Evolutionary conservation across 2,329 filamentous ascomycete species (phyloP).

Genomic region (Byssoonygena ceratinophila): DNA sequence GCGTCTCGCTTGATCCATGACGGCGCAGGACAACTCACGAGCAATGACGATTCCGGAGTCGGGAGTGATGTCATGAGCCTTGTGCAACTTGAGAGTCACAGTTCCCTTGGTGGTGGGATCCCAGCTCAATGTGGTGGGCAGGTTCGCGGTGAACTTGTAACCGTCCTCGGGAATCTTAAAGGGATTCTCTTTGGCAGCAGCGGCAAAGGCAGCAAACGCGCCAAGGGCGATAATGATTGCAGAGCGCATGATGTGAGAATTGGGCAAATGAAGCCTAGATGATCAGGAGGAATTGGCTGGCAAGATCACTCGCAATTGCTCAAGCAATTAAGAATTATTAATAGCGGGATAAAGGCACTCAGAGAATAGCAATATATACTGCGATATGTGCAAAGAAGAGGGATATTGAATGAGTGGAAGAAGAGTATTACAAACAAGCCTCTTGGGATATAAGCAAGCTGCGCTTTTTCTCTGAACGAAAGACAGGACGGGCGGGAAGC

Average conservation of each 20-base stretch:
- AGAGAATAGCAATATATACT: neutral
- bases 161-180: constrained; percentile 39
- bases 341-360: neutral
- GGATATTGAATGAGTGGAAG: neutral
- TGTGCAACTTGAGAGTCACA: constrained; percentile 43
- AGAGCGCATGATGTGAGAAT: constrained; percentile 34
- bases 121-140: constrained; percentile 41
- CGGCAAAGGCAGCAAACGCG: constrained; percentile 36
- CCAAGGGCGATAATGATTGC: constrained; percentile 35
- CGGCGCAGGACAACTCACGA: too few relatives aligned
- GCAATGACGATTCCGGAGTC: constrained; percentile 34
- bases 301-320: neutral
- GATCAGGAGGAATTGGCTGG: too few relatives aligned
- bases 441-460: neutral
- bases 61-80: constrained; percentile 34
- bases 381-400: neutral
- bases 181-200: constrained; percentile 34
- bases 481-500: constrained; percentile 11
- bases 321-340: neutral
- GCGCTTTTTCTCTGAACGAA: neutral
- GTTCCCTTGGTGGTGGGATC: constrained; percentile 40
- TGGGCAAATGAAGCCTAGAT: too few relatives aligned
- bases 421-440: neutral
- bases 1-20: too few relatives aligned
- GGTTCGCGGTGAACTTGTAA: constrained; percentile 39